Percentiles rank a stretch among this genome's conserved stretches.
These are phyloP conservation scores for Phaseolus coccineus DNA, from an alignment of 331 rosid species.

Conservation along the genomic window DNA sequence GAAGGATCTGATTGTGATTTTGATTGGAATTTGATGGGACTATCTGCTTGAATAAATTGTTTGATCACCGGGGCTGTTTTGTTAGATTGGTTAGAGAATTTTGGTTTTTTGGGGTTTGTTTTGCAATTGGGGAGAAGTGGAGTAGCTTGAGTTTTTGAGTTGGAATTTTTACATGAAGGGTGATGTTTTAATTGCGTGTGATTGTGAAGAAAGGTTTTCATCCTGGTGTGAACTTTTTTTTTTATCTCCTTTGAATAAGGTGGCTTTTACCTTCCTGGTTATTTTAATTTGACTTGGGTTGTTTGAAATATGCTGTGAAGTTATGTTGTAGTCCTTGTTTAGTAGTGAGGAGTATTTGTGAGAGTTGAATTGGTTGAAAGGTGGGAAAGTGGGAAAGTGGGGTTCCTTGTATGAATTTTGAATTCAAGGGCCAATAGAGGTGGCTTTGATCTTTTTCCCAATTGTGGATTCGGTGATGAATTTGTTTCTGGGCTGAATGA, in stretches of 20 bases:
- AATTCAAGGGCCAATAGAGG: constrained; percentile 37
- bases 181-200: constrained; percentile 39
- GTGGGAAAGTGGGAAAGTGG: constrained; percentile 21
- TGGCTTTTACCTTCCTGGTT: not conserved
- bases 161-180: constrained; percentile 43
- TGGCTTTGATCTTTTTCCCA: constrained; percentile 29
- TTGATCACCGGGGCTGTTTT: constrained; percentile 36
- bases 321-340: constrained; percentile 36
- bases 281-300: constrained; percentile 44
- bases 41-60: constrained; percentile 42
- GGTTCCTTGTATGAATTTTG: constrained; percentile 37
- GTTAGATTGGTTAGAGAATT: constrained; percentile 42
- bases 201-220: constrained; percentile 40
- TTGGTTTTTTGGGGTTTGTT: constrained; percentile 28
- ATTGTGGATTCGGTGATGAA: constrained; percentile 34
- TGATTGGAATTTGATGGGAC: constrained; percentile 42
- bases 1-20: constrained; percentile 50
- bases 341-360: constrained; percentile 33
- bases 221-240: constrained; percentile 42
- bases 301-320: constrained; percentile 31
- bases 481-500: constrained; percentile 40
- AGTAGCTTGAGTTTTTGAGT: constrained; percentile 45
- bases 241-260: constrained; percentile 39
- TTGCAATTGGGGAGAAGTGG: constrained; percentile 45
- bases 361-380: constrained; percentile 40